Evolutionary conservation across 2,329 filamentous ascomycete genomes (phyloP).

Genomic region (Xylariaceae sp.): DNA sequence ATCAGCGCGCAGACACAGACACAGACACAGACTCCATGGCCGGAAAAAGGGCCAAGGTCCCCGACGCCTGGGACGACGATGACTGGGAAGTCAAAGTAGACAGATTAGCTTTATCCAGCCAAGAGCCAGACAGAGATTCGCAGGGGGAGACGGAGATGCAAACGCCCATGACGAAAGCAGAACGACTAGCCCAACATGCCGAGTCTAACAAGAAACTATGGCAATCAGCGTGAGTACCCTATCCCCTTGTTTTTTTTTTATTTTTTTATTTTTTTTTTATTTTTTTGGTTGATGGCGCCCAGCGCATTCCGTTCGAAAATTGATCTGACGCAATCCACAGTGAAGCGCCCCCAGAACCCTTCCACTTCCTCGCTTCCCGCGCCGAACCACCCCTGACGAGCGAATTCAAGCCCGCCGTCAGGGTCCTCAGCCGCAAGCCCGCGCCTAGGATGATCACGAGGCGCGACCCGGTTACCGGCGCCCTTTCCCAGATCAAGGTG

Average conservation of each 20-base stretch:
- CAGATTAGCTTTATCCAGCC: slow-evolving; percentile 38
- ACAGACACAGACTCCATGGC: slow-evolving; percentile 7
- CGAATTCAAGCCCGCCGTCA: slow-evolving; percentile 76
- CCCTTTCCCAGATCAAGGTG: slow-evolving; percentile 41
- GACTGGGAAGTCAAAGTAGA: slow-evolving; percentile 83
- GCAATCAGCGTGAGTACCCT: slow-evolving; percentile 69
- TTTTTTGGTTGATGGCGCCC: not conserved
- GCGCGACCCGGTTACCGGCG: slow-evolving; percentile 47
- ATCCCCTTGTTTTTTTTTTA: not conserved
- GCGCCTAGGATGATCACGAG: slow-evolving; percentile 52
- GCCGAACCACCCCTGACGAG: slow-evolving; percentile 53
- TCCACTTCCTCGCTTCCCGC: slow-evolving; percentile 61
- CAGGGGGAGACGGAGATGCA: slow-evolving; percentile 24
- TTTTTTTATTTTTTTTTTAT: no score
- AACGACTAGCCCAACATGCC: slow-evolving; percentile 72
- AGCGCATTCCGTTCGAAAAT: not conserved
- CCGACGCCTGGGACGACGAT: slow-evolving; percentile 80
- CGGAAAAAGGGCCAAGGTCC: slow-evolving; percentile 37
- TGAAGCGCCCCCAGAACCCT: slow-evolving; percentile 63
- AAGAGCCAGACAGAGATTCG: slow-evolving; percentile 28
- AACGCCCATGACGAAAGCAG: slow-evolving; percentile 59
- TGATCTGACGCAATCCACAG: slow-evolving; percentile 35
- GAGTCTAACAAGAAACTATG: slow-evolving; percentile 82
- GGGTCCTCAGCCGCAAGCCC: slow-evolving; percentile 79
- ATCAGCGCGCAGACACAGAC: not conserved